These are phyloP conservation scores for Trichoderma afroharzianum DNA, from an alignment of 2,329 filamentous ascomycete species.

Conservation along the genomic window DNA sequence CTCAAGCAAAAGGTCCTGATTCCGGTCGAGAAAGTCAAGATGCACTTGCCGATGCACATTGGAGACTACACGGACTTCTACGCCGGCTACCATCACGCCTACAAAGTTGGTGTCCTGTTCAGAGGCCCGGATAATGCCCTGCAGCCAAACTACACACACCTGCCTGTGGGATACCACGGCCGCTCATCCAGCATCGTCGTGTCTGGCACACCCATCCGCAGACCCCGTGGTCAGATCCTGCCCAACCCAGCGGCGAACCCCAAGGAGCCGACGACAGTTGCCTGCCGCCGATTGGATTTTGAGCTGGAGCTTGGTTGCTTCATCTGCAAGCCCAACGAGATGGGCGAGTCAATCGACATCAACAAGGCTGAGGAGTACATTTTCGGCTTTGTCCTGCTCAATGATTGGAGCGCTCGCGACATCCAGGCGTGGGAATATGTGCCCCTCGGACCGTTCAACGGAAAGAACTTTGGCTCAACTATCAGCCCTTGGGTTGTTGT, in stretches of 20 bases:
- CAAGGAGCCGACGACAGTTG: conserved; percentile 55
- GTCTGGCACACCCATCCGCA: conserved; percentile 67
- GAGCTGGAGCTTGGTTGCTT: conserved; percentile 78
- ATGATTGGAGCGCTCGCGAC: conserved; percentile 63
- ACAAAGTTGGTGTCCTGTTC: conserved; percentile 66
- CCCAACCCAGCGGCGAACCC: conserved; percentile 44
- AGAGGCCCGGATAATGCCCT: conserved; percentile 69
- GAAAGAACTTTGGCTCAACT: conserved; percentile 58
- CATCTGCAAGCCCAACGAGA: conserved; percentile 60
- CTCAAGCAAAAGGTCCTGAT: conserved; percentile 31
- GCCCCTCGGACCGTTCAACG: conserved; percentile 59
- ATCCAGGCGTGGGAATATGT: conserved; percentile 61
- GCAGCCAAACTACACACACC: conserved; percentile 75
- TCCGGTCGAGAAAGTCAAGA: conserved; percentile 47
- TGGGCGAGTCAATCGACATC: conserved; percentile 65
- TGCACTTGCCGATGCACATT: conserved; percentile 71
- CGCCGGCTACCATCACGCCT: conserved; percentile 74
- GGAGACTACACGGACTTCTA: conserved; percentile 87
- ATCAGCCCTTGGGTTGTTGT: conserved; percentile 63
- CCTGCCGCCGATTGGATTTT: conserved; percentile 63
- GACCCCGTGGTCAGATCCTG: conserved; percentile 72
- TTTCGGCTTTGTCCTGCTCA: conserved; percentile 65
- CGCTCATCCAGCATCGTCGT: conserved; percentile 72
- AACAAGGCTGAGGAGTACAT: conserved; percentile 65
- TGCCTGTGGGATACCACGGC: conserved; percentile 79